Percentiles rank a stretch among this genome's conserved stretches.
Conservation (phyloP, 1,284 basidiomycete genomes). For the Crepidotus sp. region DNA sequence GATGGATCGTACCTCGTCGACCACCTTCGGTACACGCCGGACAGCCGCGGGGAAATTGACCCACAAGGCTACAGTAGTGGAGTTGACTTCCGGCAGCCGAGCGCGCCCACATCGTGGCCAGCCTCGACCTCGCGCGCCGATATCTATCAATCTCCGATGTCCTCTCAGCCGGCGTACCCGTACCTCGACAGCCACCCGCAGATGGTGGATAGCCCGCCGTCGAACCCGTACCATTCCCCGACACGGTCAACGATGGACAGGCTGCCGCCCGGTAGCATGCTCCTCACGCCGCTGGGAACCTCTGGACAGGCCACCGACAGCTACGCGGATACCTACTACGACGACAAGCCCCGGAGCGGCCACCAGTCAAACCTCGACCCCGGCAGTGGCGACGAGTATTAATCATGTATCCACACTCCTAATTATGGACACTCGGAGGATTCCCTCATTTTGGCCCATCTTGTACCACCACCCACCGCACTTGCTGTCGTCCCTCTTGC, state of each 20-base stretch:
- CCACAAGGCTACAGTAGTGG: constrained; percentile 8
- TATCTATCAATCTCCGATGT: constrained; percentile 9
- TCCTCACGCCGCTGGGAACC: constrained; percentile 32
- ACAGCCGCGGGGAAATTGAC: constrained; percentile 12
- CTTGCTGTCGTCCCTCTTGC: constrained; percentile 2
- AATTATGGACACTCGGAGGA: constrained; percentile 14
- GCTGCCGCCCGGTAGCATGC: constrained; percentile 35
- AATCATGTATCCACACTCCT: constrained; percentile 12
- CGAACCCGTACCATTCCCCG: constrained; percentile 8
- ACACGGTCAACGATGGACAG: constrained; percentile 21
- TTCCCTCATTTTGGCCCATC: constrained; percentile 9
- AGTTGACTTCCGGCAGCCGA: constrained; percentile 9
- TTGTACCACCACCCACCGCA: constrained; percentile 8
- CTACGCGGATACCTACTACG: constrained; percentile 31
- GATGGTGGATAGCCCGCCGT: constrained; percentile 11
- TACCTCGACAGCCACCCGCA: constrained; percentile 13
- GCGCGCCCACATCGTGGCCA: constrained; percentile 9
- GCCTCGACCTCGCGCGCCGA: constrained; percentile 8
- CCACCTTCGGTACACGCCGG: constrained; percentile 9
- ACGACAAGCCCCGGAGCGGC: constrained; percentile 19
- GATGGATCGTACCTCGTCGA: constrained; percentile 8
- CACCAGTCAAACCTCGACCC: constrained; percentile 6
- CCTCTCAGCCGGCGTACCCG: constrained; percentile 9
- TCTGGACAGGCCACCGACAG: constrained; percentile 22
- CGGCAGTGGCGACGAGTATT: constrained; percentile 30